Base-by-base conservation (phyloP, 345 rosid genomes). In the Streptanthus diversifolius region DNA sequence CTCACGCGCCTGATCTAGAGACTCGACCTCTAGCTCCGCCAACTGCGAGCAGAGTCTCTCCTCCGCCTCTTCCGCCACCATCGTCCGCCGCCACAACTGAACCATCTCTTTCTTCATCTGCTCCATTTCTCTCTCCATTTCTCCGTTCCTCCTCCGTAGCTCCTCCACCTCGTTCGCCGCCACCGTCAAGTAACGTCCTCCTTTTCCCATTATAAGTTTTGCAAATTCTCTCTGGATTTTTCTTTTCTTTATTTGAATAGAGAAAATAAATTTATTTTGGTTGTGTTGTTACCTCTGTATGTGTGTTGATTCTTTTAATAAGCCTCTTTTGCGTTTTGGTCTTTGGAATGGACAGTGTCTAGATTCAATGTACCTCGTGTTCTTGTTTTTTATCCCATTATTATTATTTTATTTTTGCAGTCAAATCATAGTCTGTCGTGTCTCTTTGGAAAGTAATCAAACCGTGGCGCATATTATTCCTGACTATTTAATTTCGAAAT, bases 11-110 rank as follows among this genome's bases (percentile, higher is more conserved):
- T 87, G 86, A 44, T 76, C 64, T 48, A 87, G 72, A 32, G 93
- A 84, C 80, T 92, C 98, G 0, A 91, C 97, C 82, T 92, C 97
- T 1, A 92, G 84, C 74, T 92, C 95, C 0, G 93, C 97, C 5
- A 90, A 81, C 86, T 90, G 91, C 2, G 85, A 75, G 80, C 95
- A 88, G 17, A 92, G 90, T 68, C 89, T 68, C 73, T 90, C 96
- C 84, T 89, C 98, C 4, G 83, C 96, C 64, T 89, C 96, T 73
- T 89, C 98, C 2, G 88, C 92, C 63, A 88, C 83, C 40, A 87
- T 65, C 4, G 88, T 77, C 73, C 91, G 71, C 77, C 84, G 79
- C 84, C 75, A 79, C 75, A 76, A 10, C 60, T 63, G 57, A 14
- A 76, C 6, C 80, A 76, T 76, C 52, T 55, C 71, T 15, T 22